Evolutionary conservation across 805 yeast species (phyloP).

Genomic region (Candida koratica): DNA sequence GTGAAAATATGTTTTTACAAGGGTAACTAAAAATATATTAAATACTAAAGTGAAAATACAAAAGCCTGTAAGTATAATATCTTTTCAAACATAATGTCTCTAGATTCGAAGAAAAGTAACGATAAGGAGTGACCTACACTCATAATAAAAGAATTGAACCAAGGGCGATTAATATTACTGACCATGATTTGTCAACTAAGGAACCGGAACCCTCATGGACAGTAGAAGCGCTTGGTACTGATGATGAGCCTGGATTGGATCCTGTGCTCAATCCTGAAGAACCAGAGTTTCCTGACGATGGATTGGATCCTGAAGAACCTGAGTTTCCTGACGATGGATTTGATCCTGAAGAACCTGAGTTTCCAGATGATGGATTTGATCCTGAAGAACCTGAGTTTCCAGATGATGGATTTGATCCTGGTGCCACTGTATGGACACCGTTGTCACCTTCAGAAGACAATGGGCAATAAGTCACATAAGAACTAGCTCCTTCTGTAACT

Average conservation of each 20-base stretch:
- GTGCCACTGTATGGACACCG: conserved; percentile 5
- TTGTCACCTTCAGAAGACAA: conserved; percentile 12
- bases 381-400: no score
- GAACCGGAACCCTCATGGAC: conserved; percentile 13
- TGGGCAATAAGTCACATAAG: conserved; percentile 33
- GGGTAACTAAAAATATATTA: no score
- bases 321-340: no score
- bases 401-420: conserved; percentile 6
- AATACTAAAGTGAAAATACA: no score
- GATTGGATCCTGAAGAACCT: no score
- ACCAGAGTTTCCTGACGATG: no score
- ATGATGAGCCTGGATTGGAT: conserved; percentile 8
- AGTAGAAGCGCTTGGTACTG: conserved; percentile 2
- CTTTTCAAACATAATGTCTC: background rate
- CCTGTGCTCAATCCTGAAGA: conserved; percentile 9
- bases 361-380: conserved; percentile 5
- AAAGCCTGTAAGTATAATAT: background rate
- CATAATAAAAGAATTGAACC: conserved; percentile 6
- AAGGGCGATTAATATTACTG: conserved; percentile 1
- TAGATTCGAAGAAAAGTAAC: background rate
- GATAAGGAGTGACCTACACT: background rate
- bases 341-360: no score
- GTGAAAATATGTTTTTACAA: no score
- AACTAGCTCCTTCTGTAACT: conserved; percentile 23
- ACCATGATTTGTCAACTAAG: conserved; percentile 7